These are phyloP conservation scores for Agrostemma githago DNA, from an alignment of 148 eudicot species.

Conservation along the genomic window DNA sequence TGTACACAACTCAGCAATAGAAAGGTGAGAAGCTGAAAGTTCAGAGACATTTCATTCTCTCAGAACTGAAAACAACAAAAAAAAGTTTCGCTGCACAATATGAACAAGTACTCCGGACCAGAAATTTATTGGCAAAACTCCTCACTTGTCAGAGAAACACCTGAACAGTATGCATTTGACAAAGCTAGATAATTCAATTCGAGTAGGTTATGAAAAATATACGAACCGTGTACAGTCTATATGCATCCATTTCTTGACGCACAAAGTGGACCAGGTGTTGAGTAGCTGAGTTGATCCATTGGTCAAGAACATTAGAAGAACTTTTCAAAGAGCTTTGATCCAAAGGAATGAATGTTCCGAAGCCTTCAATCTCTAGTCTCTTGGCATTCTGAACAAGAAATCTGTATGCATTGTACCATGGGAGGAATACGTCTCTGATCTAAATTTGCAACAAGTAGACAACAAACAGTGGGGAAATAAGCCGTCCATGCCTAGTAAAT, in stretches of 20 bases:
- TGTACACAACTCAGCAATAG: neutral
- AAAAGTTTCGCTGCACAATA: neutral
- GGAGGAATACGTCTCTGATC: constrained; percentile 94
- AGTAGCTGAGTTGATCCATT: constrained; percentile 98
- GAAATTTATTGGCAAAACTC: neutral
- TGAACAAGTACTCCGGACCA: neutral
- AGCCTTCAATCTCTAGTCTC: constrained; percentile 88
- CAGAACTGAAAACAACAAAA: neutral
- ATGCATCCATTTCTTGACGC: constrained; percentile 91
- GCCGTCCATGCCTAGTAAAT: neutral
- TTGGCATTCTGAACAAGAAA: constrained; percentile 96
- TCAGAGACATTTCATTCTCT: neutral
- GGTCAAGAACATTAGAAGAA: constrained; percentile 94
- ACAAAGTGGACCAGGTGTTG: constrained; percentile 91
- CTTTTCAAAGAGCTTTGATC: constrained; percentile 51
- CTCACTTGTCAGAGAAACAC: neutral
- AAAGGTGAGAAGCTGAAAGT: neutral
- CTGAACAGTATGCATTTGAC: neutral
- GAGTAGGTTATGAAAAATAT: neutral
- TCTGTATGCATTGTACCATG: constrained; percentile 99
- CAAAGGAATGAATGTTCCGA: constrained; percentile 56
- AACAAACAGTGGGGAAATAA: constrained; percentile 3
- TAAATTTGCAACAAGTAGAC: constrained; percentile 26
- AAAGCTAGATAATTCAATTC: neutral
- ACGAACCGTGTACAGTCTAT: constrained; percentile 83